phyloP scores from a whole-genome alignment of 768 basidiomycete species.

The Tephrocybe sp. region DNA sequence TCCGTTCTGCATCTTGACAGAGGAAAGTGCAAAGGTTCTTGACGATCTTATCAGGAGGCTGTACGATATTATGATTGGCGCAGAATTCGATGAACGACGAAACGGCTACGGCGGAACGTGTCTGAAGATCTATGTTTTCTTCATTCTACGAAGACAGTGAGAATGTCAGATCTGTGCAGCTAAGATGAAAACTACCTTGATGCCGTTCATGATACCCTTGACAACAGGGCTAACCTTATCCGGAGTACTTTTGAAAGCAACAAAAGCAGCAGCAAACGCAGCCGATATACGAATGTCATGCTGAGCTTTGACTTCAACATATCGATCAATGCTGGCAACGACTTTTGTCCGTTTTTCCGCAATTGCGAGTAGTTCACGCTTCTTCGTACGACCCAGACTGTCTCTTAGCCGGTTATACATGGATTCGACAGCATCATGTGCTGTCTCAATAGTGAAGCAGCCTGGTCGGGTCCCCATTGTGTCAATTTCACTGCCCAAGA shows the following conservation, averaged over 20 bases:
- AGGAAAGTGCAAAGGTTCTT: conserved; percentile 97
- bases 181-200: conserved; percentile 62
- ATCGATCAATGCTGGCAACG: conserved; percentile 71
- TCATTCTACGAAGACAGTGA: conserved; percentile 57
- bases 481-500: conserved; percentile 76
- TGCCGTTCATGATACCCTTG: conserved; percentile 95
- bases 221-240: conserved; percentile 96
- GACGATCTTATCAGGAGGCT: conserved; percentile 94
- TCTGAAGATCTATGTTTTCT: conserved; percentile 85
- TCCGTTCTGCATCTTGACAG: conserved; percentile 87
- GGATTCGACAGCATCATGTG: conserved; percentile 64
- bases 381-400: conserved; percentile 74
- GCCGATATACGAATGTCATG: conserved; percentile 88
- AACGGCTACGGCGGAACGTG: conserved; percentile 82
- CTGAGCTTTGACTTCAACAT: conserved; percentile 78
- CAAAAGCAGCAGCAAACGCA: conserved; percentile 87
- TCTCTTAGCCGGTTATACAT: conserved; percentile 78
- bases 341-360: conserved; percentile 75
- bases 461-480: conserved; percentile 62
- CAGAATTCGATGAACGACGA: conserved; percentile 90
- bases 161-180: not conserved
- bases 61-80: conserved; percentile 64
- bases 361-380: conserved; percentile 70
- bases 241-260: conserved; percentile 83
- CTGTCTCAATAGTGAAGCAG: conserved; percentile 79